These are phyloP conservation scores for Globisporangium orthogonon DNA, from an alignment of 352 stramenopile species.

Conservation along the genomic window DNA sequence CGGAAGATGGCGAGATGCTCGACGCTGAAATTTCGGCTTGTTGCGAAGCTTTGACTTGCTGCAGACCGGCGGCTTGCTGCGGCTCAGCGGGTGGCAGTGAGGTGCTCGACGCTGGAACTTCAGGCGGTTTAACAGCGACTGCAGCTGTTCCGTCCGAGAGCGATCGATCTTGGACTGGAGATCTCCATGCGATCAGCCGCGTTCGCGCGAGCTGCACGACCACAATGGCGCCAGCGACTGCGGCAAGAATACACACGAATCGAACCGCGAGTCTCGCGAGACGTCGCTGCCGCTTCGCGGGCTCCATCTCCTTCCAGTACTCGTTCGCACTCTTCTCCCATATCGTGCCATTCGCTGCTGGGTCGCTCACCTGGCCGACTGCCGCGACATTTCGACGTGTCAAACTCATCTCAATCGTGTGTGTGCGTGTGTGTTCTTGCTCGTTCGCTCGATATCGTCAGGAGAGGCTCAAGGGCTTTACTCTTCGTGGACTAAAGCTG, in stretches of 20 bases:
- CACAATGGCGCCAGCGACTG: slow-evolving; percentile 11
- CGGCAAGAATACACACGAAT: slow-evolving; percentile 16
- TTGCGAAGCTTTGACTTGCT: no score
- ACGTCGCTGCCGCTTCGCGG: slow-evolving; percentile 28
- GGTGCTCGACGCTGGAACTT: neutral
- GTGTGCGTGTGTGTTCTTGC: neutral
- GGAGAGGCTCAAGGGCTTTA: neutral
- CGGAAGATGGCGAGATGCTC: neutral
- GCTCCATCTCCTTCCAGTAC: slow-evolving; percentile 77
- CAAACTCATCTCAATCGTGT: slow-evolving; percentile 24
- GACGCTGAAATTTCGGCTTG: neutral
- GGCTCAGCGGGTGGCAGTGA: no score
- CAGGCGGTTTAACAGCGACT: neutral
- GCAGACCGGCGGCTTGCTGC: no score
- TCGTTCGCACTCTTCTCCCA: slow-evolving; percentile 62
- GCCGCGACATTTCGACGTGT: slow-evolving; percentile 35
- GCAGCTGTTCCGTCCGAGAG: neutral
- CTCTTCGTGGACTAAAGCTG: neutral
- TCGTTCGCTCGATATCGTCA: neutral
- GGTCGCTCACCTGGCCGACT: slow-evolving; percentile 15
- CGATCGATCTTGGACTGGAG: neutral
- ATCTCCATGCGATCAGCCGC: neutral
- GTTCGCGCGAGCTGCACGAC: neutral
- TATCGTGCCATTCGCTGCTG: slow-evolving; percentile 31
- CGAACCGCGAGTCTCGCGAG: slow-evolving; percentile 22